Conservation (phyloP, 345 rosid species). For the Geranium rotundifolium region DNA sequence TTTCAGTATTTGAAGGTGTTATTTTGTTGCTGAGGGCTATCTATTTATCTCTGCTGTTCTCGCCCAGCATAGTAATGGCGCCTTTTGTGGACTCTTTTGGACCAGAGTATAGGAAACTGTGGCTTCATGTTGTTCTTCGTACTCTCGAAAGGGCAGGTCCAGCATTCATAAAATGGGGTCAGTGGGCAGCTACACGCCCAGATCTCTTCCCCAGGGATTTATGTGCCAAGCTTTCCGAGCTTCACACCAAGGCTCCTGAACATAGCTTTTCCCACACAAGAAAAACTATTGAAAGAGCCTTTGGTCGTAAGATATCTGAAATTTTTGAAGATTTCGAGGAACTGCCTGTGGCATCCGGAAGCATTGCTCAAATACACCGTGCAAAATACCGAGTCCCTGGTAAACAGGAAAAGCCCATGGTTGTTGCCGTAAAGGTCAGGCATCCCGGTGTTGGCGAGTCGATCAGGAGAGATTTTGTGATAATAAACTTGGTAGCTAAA, state of each 20-base stretch:
- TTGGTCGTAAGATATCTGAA: conserved; percentile 79
- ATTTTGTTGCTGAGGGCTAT: conserved; percentile 57
- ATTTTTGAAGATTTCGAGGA: conserved; percentile 87
- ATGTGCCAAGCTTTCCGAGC: conserved; percentile 80
- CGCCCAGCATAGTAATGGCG: conserved; percentile 75
- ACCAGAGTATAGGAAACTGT: conserved; percentile 40
- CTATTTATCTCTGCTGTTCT: conserved; percentile 54
- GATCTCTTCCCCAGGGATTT: conserved; percentile 87
- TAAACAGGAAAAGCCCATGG: conserved; percentile 49
- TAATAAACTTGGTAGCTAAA: conserved; percentile 67
- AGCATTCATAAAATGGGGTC: conserved; percentile 98
- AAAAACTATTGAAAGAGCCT: conserved; percentile 70
- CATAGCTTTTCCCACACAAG: conserved; percentile 82
- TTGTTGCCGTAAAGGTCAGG: conserved; percentile 95
- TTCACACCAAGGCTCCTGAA: conserved; percentile 82
- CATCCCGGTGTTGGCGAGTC: conserved; percentile 96
- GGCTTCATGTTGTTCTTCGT: conserved; percentile 63
- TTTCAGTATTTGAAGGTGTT: conserved; percentile 42
- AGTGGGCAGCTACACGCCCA: conserved; percentile 97
- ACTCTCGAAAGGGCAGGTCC: conserved; percentile 88
- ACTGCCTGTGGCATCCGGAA: conserved; percentile 89
- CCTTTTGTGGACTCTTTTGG: conserved; percentile 57
- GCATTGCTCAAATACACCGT: conserved; percentile 95
- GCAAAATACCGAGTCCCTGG: conserved; percentile 82
- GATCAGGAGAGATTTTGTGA: conserved; percentile 73